Conservation (phyloP, 2,329 filamentous ascomycete species). For the Trichoderma sp. region DNA sequence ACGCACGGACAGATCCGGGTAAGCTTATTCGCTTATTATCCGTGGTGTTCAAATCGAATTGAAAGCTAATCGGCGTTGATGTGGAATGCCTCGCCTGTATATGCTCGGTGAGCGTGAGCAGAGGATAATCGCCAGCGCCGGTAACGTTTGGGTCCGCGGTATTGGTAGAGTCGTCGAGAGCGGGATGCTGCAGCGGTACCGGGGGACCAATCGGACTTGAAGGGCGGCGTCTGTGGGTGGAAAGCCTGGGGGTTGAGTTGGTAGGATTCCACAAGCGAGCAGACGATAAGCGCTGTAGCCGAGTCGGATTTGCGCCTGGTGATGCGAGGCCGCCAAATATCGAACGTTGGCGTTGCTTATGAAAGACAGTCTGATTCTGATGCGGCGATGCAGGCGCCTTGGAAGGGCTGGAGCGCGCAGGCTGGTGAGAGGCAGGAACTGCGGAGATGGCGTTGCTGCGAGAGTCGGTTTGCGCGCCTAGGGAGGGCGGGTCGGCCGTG, state of each 20-base stretch:
- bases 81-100: slow-evolving; percentile 50
- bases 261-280: slow-evolving; percentile 64
- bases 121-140: slow-evolving; percentile 53
- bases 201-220: slow-evolving; percentile 59
- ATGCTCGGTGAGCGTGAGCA: slow-evolving; percentile 57
- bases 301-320: slow-evolving; percentile 22
- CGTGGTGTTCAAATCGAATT: slow-evolving; percentile 52
- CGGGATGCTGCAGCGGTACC: slow-evolving; percentile 54
- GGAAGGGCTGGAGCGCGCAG: slow-evolving; percentile 36
- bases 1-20: slow-evolving; percentile 57
- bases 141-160: slow-evolving; percentile 44
- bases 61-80: slow-evolving; percentile 53
- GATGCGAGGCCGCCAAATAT: slow-evolving; percentile 52
- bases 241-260: slow-evolving; percentile 58
- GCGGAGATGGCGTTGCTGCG: slow-evolving; percentile 35
- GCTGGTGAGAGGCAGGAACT: slow-evolving; percentile 37
- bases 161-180: slow-evolving; percentile 45
- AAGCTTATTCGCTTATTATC: slow-evolving; percentile 57
- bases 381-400: slow-evolving; percentile 4
- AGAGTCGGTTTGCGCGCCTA: slow-evolving; percentile 38
- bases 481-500: slow-evolving; percentile 36
- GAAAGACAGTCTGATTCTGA: slow-evolving; percentile 16
- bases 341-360: slow-evolving; percentile 28
- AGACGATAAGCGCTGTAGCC: slow-evolving; percentile 45
- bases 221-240: slow-evolving; percentile 49